Conservation (phyloP, 257 asterid genomes). For the Solanum pimpinellifolium region DNA sequence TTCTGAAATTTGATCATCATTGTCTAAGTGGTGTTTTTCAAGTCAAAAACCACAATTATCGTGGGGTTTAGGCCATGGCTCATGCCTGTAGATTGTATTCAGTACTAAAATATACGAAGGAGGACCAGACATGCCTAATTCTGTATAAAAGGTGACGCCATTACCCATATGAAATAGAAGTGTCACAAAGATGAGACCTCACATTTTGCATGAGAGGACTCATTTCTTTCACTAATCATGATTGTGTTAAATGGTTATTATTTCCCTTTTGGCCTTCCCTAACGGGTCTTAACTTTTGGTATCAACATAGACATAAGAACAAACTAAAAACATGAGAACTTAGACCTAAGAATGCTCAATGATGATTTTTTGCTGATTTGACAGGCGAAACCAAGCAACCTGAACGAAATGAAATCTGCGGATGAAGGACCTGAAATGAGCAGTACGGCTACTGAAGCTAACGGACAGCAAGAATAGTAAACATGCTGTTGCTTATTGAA, state of each 20-base stretch:
- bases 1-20: neutral
- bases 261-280: neutral
- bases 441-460: constrained; percentile 4
- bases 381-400: constrained; percentile 39
- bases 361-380: neutral
- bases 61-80: neutral
- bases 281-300: neutral
- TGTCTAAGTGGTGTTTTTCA: neutral
- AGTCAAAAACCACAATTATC: neutral
- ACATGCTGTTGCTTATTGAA: neutral
- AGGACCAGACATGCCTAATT: neutral
- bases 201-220: neutral
- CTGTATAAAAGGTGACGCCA: neutral
- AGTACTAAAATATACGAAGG: neutral
- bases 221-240: neutral
- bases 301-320: neutral
- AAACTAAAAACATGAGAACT: neutral
- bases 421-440: constrained; percentile 16
- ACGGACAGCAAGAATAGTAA: constrained; percentile 9
- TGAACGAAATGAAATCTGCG: constrained; percentile 16
- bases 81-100: neutral
- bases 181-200: neutral
- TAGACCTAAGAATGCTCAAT: neutral
- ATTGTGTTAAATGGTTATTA: neutral
- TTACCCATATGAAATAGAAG: neutral